Evolutionary conservation across 345 rosid genomes (phyloP).

Genomic region (Lepidium africanum): DNA sequence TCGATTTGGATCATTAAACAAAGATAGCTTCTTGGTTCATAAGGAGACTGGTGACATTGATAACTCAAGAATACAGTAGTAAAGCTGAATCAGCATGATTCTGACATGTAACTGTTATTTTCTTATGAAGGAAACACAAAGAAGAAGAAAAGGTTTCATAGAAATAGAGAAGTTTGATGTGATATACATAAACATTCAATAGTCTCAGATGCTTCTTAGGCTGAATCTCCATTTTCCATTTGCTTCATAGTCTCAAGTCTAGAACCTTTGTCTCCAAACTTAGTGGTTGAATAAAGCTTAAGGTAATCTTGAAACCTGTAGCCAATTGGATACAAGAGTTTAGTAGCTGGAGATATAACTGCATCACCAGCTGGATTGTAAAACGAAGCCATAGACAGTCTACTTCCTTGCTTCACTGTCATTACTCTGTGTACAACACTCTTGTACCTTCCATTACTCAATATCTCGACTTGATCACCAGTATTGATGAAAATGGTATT

Average conservation of each 20-base stretch:
- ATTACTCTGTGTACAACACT: conserved; percentile 76
- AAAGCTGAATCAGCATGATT: not conserved
- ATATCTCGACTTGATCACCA: conserved; percentile 80
- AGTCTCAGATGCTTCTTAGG: conserved; percentile 3
- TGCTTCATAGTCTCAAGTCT: conserved; percentile 67
- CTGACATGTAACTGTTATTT: conserved; percentile 11
- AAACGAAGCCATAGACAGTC: conserved; percentile 85
- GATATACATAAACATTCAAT: not conserved
- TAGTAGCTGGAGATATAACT: conserved; percentile 59
- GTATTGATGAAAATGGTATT: conserved; percentile 67
- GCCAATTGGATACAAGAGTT: conserved; percentile 55
- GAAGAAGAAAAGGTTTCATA: not conserved
- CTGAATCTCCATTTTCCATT: conserved; percentile 25
- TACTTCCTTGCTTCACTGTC: conserved; percentile 63
- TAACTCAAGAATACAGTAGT: not conserved
- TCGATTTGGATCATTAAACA: too few relatives aligned
- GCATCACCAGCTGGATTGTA: conserved; percentile 84
- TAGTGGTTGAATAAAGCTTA: conserved; percentile 61
- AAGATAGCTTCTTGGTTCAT: too few relatives aligned
- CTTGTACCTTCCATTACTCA: conserved; percentile 76
- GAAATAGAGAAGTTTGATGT: not conserved
- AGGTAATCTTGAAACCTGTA: conserved; percentile 68
- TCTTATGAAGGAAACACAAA: not conserved
- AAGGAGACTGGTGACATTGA: not conserved
- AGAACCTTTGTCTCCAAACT: conserved; percentile 61